Conservation (phyloP, 2,329 filamentous ascomycete genomes). For the Pleoardoris graminearum region DNA sequence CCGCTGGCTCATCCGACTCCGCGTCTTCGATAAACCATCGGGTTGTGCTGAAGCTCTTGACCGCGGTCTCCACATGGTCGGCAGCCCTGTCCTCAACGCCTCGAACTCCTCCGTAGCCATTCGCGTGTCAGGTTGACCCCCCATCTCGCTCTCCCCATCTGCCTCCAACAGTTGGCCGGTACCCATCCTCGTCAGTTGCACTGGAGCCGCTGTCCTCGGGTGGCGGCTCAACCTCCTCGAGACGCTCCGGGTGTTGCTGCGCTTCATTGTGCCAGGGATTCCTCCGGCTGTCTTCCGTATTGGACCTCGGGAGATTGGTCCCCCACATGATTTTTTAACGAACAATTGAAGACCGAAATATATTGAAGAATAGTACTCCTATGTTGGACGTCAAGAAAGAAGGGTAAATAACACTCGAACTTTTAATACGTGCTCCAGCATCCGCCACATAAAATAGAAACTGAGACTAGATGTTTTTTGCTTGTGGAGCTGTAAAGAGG, state of each 20-base stretch:
- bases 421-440: too few species aligned
- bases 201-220: constrained; percentile 18
- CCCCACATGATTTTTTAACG: constrained; percentile 9
- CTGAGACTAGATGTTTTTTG: too few species aligned
- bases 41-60: constrained; percentile 18
- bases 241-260: constrained; percentile 20
- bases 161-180: constrained; percentile 48
- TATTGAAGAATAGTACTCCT: too few species aligned
- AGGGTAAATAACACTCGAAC: background rate
- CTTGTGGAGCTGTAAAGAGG: too few species aligned
- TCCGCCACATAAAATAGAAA: too few species aligned
- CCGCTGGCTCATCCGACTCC: constrained; percentile 37
- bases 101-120: constrained; percentile 64
- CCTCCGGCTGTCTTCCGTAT: constrained; percentile 25
- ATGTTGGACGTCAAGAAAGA: too few species aligned
- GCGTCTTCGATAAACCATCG: constrained; percentile 28
- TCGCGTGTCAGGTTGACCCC: constrained; percentile 56
- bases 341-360: background rate
- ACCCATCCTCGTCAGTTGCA: constrained; percentile 28
- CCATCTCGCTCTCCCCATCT: constrained; percentile 67
- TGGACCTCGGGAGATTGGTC: constrained; percentile 3
- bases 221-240: constrained; percentile 19
- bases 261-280: constrained; percentile 44
- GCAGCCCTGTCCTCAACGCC: constrained; percentile 59
- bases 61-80: constrained; percentile 53